Conservation (phyloP, 768 basidiomycete species). For the Boletus subcaerulescens region DNA sequence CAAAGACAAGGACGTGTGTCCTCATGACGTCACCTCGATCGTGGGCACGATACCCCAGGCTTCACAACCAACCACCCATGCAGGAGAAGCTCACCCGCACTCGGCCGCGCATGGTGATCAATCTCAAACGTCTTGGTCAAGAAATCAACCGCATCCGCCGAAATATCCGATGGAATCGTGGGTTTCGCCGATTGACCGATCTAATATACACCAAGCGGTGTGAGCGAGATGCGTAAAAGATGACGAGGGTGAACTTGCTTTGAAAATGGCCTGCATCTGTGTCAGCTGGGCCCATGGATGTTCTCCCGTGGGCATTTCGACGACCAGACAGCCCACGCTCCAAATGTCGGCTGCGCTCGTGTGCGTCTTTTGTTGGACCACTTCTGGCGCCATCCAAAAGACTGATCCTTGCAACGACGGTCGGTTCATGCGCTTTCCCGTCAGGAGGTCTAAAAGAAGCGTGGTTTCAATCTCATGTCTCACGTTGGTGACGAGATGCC, state of each 20-base stretch:
- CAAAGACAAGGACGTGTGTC: not conserved
- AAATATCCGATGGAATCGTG: conserved; percentile 87
- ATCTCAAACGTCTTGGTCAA: conserved; percentile 83
- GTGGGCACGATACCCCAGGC: conserved; percentile 19
- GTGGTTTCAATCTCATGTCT: conserved; percentile 33
- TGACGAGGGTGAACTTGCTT: conserved; percentile 45
- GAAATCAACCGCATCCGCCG: conserved; percentile 83
- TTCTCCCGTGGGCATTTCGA: conserved; percentile 95
- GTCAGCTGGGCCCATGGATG: conserved; percentile 95
- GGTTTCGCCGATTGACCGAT: conserved; percentile 92
- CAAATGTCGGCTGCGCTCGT: conserved; percentile 94
- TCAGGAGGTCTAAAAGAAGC: conserved; percentile 36
- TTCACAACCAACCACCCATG: conserved; percentile 65
- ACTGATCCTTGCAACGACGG: conserved; percentile 96
- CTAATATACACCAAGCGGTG: conserved; percentile 23
- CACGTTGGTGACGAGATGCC: not conserved
- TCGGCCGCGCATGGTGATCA: conserved; percentile 75
- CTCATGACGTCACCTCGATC: conserved; percentile 30
- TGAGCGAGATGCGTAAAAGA: not conserved
- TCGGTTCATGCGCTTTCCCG: conserved; percentile 73
- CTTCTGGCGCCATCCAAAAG: conserved; percentile 99
- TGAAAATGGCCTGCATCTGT: conserved; percentile 99
- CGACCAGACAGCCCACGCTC: conserved; percentile 92
- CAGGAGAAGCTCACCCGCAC: conserved; percentile 70
- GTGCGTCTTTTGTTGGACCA: conserved; percentile 92